These are phyloP conservation scores for Gossypium arboreum DNA, from an alignment of 345 rosid genomes.

Conservation along the genomic window DNA sequence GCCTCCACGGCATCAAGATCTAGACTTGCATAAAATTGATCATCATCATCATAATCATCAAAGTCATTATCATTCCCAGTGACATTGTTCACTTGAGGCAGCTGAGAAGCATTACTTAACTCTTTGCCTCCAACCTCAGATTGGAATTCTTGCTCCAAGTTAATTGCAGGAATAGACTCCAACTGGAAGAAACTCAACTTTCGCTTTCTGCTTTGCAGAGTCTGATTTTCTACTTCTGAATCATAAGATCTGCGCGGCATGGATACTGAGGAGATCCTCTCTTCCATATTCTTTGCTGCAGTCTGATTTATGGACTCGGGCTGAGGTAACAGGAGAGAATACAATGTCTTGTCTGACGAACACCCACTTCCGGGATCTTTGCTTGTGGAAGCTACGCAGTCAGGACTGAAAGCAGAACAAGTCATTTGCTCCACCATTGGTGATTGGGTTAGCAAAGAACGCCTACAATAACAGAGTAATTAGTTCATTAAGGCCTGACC, in stretches of 20 bases:
- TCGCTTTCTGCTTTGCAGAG: conserved; percentile 46
- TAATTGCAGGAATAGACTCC: conserved; percentile 40
- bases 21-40: conserved; percentile 62
- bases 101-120: conserved; percentile 18
- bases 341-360: conserved; percentile 35
- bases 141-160: conserved; percentile 49
- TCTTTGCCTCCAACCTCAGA: conserved; percentile 24
- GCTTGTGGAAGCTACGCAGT: conserved; percentile 28
- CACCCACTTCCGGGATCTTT: conserved; percentile 33
- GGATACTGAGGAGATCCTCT: conserved; percentile 27
- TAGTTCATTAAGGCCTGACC: conserved; percentile 6
- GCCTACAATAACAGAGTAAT: conserved; percentile 41
- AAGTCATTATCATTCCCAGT: conserved; percentile 19
- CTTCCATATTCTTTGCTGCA: conserved; percentile 22
- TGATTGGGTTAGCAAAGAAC: conserved; percentile 89
- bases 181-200: conserved; percentile 41
- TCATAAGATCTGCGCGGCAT: conserved; percentile 19
- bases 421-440: conserved; percentile 47
- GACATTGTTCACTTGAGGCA: conserved; percentile 16
- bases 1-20: conserved; percentile 90
- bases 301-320: conserved; percentile 22
- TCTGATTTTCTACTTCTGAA: conserved; percentile 23
- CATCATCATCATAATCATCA: conserved; percentile 40
- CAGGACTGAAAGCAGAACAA: conserved; percentile 34
- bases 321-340: conserved; percentile 39